A percentile compares a stretch with the other conserved stretches of the same genome.
These are phyloP conservation scores for Eugenia klotzschiana DNA, from an alignment of 441 rosid genomes.

Conservation along the genomic window DNA sequence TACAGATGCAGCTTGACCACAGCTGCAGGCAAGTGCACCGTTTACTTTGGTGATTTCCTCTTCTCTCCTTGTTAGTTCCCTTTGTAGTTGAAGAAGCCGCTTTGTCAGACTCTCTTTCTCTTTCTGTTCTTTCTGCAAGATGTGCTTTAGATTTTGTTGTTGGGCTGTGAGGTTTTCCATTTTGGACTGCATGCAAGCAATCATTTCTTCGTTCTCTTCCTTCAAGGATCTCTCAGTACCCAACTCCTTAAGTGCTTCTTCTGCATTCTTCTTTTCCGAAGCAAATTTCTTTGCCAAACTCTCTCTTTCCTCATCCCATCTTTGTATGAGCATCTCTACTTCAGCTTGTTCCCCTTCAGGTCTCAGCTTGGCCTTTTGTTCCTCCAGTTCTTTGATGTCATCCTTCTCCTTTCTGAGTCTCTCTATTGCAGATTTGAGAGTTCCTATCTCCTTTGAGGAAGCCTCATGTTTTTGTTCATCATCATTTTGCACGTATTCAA, in stretches of 20 bases:
- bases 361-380: conserved; percentile 16
- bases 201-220: conserved; percentile 39
- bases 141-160: conserved; percentile 28
- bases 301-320: conserved; percentile 43
- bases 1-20: neutral
- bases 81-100: conserved; percentile 34
- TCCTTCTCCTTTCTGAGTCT: conserved; percentile 14
- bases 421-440: conserved; percentile 18
- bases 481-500: conserved; percentile 10
- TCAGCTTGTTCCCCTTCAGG: conserved; percentile 22
- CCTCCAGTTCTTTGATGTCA: conserved; percentile 5
- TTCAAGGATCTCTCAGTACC: conserved; percentile 23
- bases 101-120: conserved; percentile 51
- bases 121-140: conserved; percentile 35
- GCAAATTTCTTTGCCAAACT: conserved; percentile 28
- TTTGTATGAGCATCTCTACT: conserved; percentile 26
- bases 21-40: neutral
- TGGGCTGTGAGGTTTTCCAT: conserved; percentile 32
- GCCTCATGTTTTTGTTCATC: conserved; percentile 19
- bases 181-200: conserved; percentile 37
- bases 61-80: conserved; percentile 38
- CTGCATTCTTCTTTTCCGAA: conserved; percentile 39
- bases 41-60: conserved; percentile 15
- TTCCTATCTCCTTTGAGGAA: conserved; percentile 26
- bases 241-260: conserved; percentile 36